phyloP scores from a whole-genome alignment of 2,329 filamentous ascomycete species.

The Neodidymelliopsis sp. region DNA sequence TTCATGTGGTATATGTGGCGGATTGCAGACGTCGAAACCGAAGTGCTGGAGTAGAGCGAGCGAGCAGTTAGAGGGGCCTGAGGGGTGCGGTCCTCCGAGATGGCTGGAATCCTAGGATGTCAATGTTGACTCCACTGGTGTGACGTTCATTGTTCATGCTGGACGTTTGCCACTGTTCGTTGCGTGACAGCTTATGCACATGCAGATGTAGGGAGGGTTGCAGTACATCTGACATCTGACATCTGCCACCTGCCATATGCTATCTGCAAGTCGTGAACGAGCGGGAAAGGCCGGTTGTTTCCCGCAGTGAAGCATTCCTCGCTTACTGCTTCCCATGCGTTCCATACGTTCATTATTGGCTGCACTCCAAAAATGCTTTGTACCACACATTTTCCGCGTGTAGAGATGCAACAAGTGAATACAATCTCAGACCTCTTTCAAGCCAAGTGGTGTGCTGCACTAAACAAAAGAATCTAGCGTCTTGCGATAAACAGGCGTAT shows the following conservation, averaged over 20 bases:
- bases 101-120: no score
- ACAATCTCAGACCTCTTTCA: no score
- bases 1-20: slow-evolving; percentile 99
- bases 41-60: slow-evolving; percentile 51
- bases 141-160: neutral
- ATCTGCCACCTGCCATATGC: slow-evolving; percentile 4
- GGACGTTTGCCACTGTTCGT: neutral
- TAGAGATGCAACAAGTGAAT: neutral
- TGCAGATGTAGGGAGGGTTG: slow-evolving; percentile 16
- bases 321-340: slow-evolving; percentile 1
- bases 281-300: slow-evolving; percentile 8
- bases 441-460: no score
- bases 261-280: slow-evolving; percentile 11
- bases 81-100: neutral
- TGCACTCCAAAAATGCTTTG: no score
- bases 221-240: slow-evolving; percentile 24
- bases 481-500: no score
- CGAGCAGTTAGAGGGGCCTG: neutral
- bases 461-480: no score
- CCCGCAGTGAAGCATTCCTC: slow-evolving; percentile 14
- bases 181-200: slow-evolving; percentile 3
- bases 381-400: no score
- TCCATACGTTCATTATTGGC: no score
- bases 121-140: neutral
- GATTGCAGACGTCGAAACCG: slow-evolving; percentile 78